A percentile compares a stretch with the other conserved stretches of the same genome.
Evolutionary conservation across 202 grass and related monocot genomes (phyloP).

Genomic region (Cymbopogon flexuosus): DNA sequence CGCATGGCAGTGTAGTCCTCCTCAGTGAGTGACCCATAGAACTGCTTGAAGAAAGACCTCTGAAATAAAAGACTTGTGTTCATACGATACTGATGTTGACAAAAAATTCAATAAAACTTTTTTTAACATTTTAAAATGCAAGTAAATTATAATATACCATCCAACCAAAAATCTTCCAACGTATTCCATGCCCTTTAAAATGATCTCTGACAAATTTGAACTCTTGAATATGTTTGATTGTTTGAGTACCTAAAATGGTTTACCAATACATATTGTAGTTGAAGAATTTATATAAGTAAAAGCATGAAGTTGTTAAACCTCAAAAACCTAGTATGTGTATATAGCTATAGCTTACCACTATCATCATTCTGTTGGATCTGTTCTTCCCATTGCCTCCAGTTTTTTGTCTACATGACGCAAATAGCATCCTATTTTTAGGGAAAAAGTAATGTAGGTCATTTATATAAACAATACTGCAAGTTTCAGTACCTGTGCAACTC

Average conservation of each 20-base stretch:
- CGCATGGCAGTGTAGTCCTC: slow-evolving; percentile 68
- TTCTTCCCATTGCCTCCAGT: slow-evolving; percentile 60
- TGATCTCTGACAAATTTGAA: slow-evolving; percentile 62
- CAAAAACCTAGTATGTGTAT: not conserved
- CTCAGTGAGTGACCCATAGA: slow-evolving; percentile 59
- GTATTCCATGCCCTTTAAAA: slow-evolving; percentile 46
- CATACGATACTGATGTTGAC: not conserved
- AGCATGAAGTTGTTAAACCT: not conserved
- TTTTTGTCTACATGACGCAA: slow-evolving; percentile 48
- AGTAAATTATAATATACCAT: slow-evolving; percentile 32
- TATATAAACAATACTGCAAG: not conserved
- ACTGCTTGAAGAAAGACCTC: slow-evolving; percentile 83
- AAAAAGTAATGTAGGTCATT: not conserved
- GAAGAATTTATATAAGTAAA: not conserved
- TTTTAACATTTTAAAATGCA: not conserved
- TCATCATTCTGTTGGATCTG: slow-evolving; percentile 40
- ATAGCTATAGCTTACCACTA: slow-evolving; percentile 31
- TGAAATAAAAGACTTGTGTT: not conserved
- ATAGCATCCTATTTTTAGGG: not conserved
- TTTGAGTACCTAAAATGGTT: slow-evolving; percentile 42
- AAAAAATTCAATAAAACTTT: not conserved
- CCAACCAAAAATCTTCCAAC: slow-evolving; percentile 46
- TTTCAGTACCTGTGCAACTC: slow-evolving; percentile 47
- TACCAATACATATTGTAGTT: not conserved
- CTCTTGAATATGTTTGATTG: slow-evolving; percentile 40